These are phyloP conservation scores for Brassica carinata DNA, from an alignment of 345 rosid species.

Conservation along the genomic window DNA sequence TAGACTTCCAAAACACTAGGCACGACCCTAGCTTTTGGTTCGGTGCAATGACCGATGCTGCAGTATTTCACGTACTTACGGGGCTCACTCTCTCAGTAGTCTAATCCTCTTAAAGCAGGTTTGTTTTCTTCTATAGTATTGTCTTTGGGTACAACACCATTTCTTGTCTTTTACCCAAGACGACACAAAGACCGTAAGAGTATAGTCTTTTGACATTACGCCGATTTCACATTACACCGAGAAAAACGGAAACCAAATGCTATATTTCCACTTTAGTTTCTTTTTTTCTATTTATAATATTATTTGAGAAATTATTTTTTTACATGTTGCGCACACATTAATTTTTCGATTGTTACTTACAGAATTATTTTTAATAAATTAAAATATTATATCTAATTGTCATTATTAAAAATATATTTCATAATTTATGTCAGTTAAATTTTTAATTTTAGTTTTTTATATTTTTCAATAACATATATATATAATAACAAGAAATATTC, in stretches of 20 bases:
- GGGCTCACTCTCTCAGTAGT: background rate
- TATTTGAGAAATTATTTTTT: too few species aligned
- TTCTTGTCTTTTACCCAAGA: slow-evolving; percentile 32
- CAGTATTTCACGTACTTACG: slow-evolving; percentile 19
- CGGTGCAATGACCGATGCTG: slow-evolving; percentile 15
- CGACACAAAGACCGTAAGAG: slow-evolving; percentile 2
- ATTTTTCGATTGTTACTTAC: too few species aligned
- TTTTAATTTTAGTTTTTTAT: too few species aligned
- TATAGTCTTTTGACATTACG: slow-evolving; percentile 24
- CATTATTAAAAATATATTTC: too few species aligned
- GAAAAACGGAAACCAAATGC: slow-evolving; percentile 26
- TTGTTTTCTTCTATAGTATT: slow-evolving; percentile 22
- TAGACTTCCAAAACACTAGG: background rate
- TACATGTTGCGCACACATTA: too few species aligned
- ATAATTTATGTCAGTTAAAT: too few species aligned
- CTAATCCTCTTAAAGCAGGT: background rate
- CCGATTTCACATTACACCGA: slow-evolving; percentile 32
- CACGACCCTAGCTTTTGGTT: background rate
- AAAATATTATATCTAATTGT: too few species aligned
- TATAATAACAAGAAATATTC: too few species aligned
- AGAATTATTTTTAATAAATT: too few species aligned
- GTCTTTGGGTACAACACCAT: slow-evolving; percentile 23
- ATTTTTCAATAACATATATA: too few species aligned
- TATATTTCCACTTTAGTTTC: slow-evolving; percentile 5
- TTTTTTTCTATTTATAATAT: background rate